These are phyloP conservation scores for Phycomyces blakesleeanus DNA, from an alignment of 192 early-diverging fungal species.

Conservation along the genomic window DNA sequence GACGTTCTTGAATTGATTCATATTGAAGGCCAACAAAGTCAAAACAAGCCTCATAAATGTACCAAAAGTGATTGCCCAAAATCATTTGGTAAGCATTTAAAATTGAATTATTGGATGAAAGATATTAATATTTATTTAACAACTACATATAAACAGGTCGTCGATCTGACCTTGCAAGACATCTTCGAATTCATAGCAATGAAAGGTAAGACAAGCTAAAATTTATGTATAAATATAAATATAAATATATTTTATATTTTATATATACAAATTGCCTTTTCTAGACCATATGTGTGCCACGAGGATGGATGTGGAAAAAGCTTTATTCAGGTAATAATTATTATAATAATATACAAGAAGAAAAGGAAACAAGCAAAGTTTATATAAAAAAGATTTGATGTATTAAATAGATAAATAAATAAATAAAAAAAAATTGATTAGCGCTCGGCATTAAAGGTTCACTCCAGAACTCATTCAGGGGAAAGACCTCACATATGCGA, in stretches of 20 bases:
- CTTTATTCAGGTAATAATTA: conserved; percentile 60
- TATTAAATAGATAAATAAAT: no score
- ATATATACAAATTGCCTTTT: conserved; percentile 4
- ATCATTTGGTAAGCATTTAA: conserved; percentile 47
- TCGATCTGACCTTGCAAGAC: conserved; percentile 70
- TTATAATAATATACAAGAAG: neutral
- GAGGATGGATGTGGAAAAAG: conserved; percentile 71
- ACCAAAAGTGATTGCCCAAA: conserved; percentile 61
- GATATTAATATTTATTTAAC: neutral
- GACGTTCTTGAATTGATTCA: conserved; percentile 63
- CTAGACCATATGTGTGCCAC: conserved; percentile 64
- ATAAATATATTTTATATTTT: no score
- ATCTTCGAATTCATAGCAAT: conserved; percentile 76
- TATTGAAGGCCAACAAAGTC: conserved; percentile 43
- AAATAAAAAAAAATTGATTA: no score
- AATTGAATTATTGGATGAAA: no score
- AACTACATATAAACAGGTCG: conserved; percentile 34
- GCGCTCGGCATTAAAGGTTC: conserved; percentile 78
- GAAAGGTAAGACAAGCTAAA: no score
- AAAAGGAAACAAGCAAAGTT: no score
- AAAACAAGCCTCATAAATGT: conserved; percentile 57
- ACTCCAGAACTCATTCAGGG: conserved; percentile 74
- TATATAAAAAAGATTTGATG: no score
- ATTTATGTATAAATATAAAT: no score
- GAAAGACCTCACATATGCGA: conserved; percentile 72